Evolutionary conservation across 192 early-diverging fungal species (phyloP), one percentile per base, ranked within the genome.

Genomic region (Backusella tarrabulga): DNA sequence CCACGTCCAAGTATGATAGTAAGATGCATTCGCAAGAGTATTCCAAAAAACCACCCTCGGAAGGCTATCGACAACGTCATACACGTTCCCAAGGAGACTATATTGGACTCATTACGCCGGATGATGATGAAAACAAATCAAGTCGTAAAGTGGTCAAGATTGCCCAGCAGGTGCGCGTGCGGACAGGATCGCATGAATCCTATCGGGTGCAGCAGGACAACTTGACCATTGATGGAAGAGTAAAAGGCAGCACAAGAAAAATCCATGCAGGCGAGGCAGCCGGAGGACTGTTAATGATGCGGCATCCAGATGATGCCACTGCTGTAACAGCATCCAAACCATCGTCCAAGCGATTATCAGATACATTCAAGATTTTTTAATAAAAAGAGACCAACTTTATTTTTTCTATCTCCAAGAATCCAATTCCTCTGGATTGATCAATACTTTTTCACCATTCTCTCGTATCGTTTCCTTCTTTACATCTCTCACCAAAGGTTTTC

Each of bases 401-500:
- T 38, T 23, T 35, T 36, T 35, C 46, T 70, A 82, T 32, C 81
- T 69, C 83, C 79, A 84, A 42, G 76, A 77, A 40, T 85, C 81
- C 23, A 85, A 72, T 40, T 85, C 82, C 54, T 85, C 84, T 11
- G 88, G 88, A 70, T 85, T 81, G 21, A 89, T 83, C 21, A 81
- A 36, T 68, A 83, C 83, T 4, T 81, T 79, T 72, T 90, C 88
- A 6, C 88, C 88, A 77, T 88, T 88, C 41, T 85, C 85, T 35
- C 83, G 73, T 35, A 90, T 81, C 40, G 85, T 88, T 78, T 94
- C 83, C 75, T 92, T 86, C 29, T 91, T 76, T 40, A 87, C 87
- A 84, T 99, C 98, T 75, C 95, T 79, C 23, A 92, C 84, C 42
- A 99, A 84, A 6, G 98, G 94, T 86, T 97, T 97, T 66, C 97